These are phyloP conservation scores for Murraya koenigii DNA, from an alignment of 345 rosid genomes.

Conservation along the genomic window DNA sequence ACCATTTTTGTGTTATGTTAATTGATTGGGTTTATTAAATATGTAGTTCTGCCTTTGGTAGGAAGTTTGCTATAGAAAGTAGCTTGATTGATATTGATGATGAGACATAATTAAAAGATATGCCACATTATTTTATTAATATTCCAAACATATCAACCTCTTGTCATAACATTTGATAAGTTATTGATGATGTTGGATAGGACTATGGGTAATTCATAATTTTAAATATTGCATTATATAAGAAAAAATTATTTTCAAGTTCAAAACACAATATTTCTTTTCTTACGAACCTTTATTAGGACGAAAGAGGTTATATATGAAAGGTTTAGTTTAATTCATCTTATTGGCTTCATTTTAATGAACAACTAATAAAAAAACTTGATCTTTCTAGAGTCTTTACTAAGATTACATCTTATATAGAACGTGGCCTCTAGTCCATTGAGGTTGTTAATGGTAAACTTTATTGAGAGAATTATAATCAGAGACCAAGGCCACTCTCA, in stretches of 20 bases:
- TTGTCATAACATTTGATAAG: slow-evolving; percentile 48
- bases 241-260: slow-evolving; percentile 22
- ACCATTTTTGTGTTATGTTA: slow-evolving; percentile 3
- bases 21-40: not conserved
- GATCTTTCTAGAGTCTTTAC: too few species aligned
- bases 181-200: slow-evolving; percentile 62
- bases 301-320: slow-evolving; percentile 45
- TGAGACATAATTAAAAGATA: slow-evolving; percentile 33
- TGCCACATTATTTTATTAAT: slow-evolving; percentile 42
- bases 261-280: slow-evolving; percentile 22
- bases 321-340: slow-evolving; percentile 30
- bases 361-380: slow-evolving; percentile 28
- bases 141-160: slow-evolving; percentile 39
- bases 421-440: slow-evolving; percentile 37
- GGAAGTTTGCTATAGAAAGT: slow-evolving; percentile 16
- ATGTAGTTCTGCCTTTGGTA: slow-evolving; percentile 34
- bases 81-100: slow-evolving; percentile 20
- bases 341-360: slow-evolving; percentile 49
- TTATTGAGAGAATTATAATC: slow-evolving; percentile 35
- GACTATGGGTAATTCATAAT: slow-evolving; percentile 45
- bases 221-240: slow-evolving; percentile 38
- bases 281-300: slow-evolving; percentile 32
- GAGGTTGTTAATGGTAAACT: slow-evolving; percentile 31
- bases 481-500: slow-evolving; percentile 34
- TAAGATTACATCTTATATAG: too few species aligned